These are phyloP conservation scores for Metschnikowia rubicola DNA, from an alignment of 805 yeast genomes.

Conservation along the genomic window DNA sequence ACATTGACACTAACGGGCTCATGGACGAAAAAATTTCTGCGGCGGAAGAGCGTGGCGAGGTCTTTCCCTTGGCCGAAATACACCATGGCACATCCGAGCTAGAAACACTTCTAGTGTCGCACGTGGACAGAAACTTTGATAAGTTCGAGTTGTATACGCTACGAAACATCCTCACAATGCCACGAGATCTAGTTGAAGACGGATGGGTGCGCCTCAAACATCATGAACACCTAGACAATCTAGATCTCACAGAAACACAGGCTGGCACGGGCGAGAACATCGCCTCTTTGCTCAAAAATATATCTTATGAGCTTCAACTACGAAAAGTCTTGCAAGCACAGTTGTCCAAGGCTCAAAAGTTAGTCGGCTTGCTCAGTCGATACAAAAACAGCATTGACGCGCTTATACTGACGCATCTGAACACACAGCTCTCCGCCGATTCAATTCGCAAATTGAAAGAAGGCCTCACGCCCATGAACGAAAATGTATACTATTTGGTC, in stretches of 20 bases:
- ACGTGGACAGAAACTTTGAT: slow-evolving; percentile 80
- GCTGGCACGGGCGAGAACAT: slow-evolving; percentile 1
- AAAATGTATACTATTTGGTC: slow-evolving; percentile 43
- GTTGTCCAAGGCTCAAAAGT: slow-evolving; percentile 34
- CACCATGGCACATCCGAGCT: slow-evolving; percentile 76
- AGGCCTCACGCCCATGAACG: slow-evolving; percentile 43
- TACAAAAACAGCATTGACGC: slow-evolving; percentile 28
- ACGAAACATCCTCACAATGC: slow-evolving; percentile 71
- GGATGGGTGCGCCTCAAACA: slow-evolving; percentile 71
- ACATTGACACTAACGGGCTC: not conserved
- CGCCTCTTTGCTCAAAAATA: slow-evolving; percentile 30
- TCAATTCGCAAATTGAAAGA: slow-evolving; percentile 27
- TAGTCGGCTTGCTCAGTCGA: slow-evolving; percentile 29
- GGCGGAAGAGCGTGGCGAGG: slow-evolving; percentile 6
- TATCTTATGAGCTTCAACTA: slow-evolving; percentile 42
- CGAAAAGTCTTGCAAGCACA: slow-evolving; percentile 40
- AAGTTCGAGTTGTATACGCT: slow-evolving; percentile 78
- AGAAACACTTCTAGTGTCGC: slow-evolving; percentile 70
- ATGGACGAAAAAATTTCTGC: slow-evolving; percentile 6
- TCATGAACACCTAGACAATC: slow-evolving; percentile 50
- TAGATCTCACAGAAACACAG: not conserved
- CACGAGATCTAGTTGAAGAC: slow-evolving; percentile 55
- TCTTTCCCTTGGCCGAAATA: slow-evolving; percentile 47
- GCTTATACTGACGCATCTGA: slow-evolving; percentile 15
- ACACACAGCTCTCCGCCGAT: slow-evolving; percentile 19